Evolutionary conservation across 306 rosid species (phyloP).

Genomic region (Cucumis sativus): Cucumber_9930_V3 NC_026657.2:13744001-13744500

Average conservation of each 20-base stretch:
- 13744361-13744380: slow-evolving; percentile 22
- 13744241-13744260: slow-evolving; percentile 2
- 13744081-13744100: neutral
- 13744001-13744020: neutral
- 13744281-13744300: slow-evolving; percentile 68
- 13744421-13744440: too few relatives aligned
- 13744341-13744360: slow-evolving; percentile 92
- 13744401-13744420: too few relatives aligned
- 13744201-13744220: neutral
- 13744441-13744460: too few relatives aligned
- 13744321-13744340: slow-evolving; percentile 84
- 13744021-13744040: neutral
- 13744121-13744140: neutral
- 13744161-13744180: neutral
- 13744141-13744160: neutral
- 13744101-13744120: neutral
- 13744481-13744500: too few relatives aligned
- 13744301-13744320: slow-evolving; percentile 91
- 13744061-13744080: neutral
- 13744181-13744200: neutral
- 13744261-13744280: slow-evolving; percentile 46
- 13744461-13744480: too few relatives aligned
- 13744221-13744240: neutral
- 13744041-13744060: neutral
- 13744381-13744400: too few relatives aligned